These are phyloP conservation scores for Cudoniella acicularis DNA, from an alignment of 495 filamentous ascomycete species.

Conservation along the genomic window DNA sequence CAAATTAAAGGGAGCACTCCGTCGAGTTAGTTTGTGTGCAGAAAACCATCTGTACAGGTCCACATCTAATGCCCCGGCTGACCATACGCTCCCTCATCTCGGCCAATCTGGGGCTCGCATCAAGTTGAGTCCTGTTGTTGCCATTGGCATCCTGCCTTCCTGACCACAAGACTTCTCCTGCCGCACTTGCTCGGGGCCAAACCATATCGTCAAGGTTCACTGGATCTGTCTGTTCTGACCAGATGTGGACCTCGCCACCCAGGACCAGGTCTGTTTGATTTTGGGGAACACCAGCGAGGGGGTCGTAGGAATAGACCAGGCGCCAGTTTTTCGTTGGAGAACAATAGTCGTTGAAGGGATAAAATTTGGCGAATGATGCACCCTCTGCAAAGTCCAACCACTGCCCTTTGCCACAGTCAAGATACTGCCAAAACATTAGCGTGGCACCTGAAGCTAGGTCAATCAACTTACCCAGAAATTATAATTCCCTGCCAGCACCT, in stretches of 20 bases:
- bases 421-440: slow-evolving; percentile 48
- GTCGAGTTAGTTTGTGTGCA: slow-evolving; percentile 45
- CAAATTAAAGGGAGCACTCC: slow-evolving; percentile 27
- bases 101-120: slow-evolving; percentile 59
- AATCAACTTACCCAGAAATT: slow-evolving; percentile 59
- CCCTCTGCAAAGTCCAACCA: slow-evolving; percentile 65
- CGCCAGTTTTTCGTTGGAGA: slow-evolving; percentile 69
- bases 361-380: slow-evolving; percentile 40
- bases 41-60: slow-evolving; percentile 51
- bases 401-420: slow-evolving; percentile 76
- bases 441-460: slow-evolving; percentile 2
- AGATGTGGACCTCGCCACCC: slow-evolving; percentile 73
- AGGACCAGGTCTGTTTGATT: slow-evolving; percentile 60
- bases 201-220: slow-evolving; percentile 64
- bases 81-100: slow-evolving; percentile 74
- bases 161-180: slow-evolving; percentile 74
- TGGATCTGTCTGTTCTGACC: slow-evolving; percentile 73
- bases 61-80: slow-evolving; percentile 54
- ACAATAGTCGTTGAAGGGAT: slow-evolving; percentile 76
- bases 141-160: slow-evolving; percentile 58
- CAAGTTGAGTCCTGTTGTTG: slow-evolving; percentile 59
- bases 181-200: slow-evolving; percentile 72
- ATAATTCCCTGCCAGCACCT: slow-evolving; percentile 69
- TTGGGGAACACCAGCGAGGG: slow-evolving; percentile 52
- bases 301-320: slow-evolving; percentile 74